These are phyloP conservation scores for Knufia fluminis DNA, from an alignment of 2,329 filamentous ascomycete genomes.

Conservation along the genomic window DNA sequence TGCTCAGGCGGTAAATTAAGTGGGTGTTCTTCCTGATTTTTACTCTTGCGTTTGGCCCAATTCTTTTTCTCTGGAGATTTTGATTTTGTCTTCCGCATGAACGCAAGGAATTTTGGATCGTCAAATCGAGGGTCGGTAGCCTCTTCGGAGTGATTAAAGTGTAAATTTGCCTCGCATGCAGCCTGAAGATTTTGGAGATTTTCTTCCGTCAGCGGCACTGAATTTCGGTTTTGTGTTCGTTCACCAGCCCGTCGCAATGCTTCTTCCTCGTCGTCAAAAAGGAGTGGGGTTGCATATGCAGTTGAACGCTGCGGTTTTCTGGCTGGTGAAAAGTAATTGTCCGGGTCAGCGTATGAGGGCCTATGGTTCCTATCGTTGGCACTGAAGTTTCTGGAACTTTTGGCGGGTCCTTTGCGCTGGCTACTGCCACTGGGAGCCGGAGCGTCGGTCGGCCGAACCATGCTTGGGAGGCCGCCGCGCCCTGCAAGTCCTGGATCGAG, in stretches of 20 bases:
- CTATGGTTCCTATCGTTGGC: conserved; percentile 9
- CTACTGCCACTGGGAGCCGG: conserved; percentile 4
- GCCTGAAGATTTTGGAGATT: conserved; percentile 19
- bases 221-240: conserved; percentile 7
- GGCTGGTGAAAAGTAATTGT: conserved; percentile 10
- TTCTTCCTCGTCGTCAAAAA: conserved; percentile 15
- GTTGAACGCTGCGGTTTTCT: conserved; percentile 12
- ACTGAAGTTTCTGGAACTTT: conserved; percentile 20
- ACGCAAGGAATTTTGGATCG: conserved; percentile 7
- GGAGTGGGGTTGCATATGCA: conserved; percentile 18
- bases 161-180: conserved; percentile 10
- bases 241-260: conserved; percentile 10
- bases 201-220: conserved; percentile 16
- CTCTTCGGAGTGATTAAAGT: neutral
- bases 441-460: conserved; percentile 4
- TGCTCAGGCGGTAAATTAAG: conserved; percentile 86
- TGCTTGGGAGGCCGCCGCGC: neutral
- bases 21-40: conserved; percentile 50
- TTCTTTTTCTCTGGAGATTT: conserved; percentile 16
- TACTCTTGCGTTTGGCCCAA: conserved; percentile 20
- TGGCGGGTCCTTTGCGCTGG: conserved; percentile 10
- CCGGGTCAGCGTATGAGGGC: conserved; percentile 5
- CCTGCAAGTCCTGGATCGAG: conserved; percentile 2
- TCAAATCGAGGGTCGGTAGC: conserved; percentile 4
- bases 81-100: conserved; percentile 22